A percentile compares a stretch with the other conserved stretches of the same genome.
Conservation (phyloP, 495 filamentous ascomycete genomes). For the Aspergillus kassunensis region DNA sequence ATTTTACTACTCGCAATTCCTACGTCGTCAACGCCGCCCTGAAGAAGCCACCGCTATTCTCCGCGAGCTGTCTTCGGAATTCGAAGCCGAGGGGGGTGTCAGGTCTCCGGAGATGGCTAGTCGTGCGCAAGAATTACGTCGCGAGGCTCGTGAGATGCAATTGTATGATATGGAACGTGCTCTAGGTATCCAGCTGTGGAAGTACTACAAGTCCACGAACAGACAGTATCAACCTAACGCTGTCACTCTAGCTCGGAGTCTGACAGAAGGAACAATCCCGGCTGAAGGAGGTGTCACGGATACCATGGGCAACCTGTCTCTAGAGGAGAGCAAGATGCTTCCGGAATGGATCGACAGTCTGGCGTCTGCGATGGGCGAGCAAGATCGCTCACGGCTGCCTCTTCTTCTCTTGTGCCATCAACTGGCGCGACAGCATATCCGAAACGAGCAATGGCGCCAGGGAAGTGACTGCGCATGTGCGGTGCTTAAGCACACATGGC, state of each 20-base stretch:
- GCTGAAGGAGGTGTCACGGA: conserved; percentile 17
- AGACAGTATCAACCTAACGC: conserved; percentile 32
- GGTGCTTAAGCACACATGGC: conserved; percentile 38
- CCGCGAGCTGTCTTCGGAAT: conserved; percentile 32
- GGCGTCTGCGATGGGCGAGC: conserved; percentile 18
- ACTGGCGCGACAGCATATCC: conserved; percentile 33
- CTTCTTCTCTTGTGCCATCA: conserved; percentile 36
- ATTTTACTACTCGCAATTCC: conserved; percentile 39
- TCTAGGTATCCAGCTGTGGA: conserved; percentile 36
- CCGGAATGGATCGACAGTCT: conserved; percentile 37
- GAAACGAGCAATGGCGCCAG: conserved; percentile 31
- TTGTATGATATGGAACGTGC: conserved; percentile 35
- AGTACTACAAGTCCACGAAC: conserved; percentile 33
- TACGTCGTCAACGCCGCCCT: conserved; percentile 30
- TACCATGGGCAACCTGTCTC: conserved; percentile 21
- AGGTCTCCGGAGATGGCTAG: conserved; percentile 35
- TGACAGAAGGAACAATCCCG: conserved; percentile 29
- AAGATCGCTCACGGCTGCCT: conserved; percentile 22
- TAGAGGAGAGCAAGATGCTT: conserved; percentile 32
- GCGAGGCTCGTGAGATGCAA: conserved; percentile 36
- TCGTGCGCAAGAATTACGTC: conserved; percentile 33
- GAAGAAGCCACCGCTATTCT: conserved; percentile 37
- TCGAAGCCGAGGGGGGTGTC: conserved; percentile 35
- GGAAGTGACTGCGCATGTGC: conserved; percentile 32
- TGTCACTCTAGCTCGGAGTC: conserved; percentile 25